Evolutionary conservation across 495 filamentous ascomycete genomes (phyloP), one percentile per base, ranked within the genome.

Genomic region (Cetradonia linearis): DNA sequence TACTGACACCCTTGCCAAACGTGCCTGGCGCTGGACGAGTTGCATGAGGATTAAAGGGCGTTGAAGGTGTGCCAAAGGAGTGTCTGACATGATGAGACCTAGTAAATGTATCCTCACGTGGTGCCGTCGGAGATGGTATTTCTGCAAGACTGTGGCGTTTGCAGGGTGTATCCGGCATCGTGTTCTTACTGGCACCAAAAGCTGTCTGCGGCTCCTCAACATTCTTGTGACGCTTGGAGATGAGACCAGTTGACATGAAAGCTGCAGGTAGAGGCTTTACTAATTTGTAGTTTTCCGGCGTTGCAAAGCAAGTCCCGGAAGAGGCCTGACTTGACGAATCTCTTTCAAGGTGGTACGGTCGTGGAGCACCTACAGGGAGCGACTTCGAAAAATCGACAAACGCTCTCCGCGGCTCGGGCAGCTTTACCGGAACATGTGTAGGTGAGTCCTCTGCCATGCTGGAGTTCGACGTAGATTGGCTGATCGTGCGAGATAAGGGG

Each of bases 121-220:
- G 66, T 5, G 73, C 69, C 16, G 80, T 80, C 3, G 83, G 80
- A 28, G 78, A 81, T 20, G 86, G 80, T 53, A 83, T 73, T 70
- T 87, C 83, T 56, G 84, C 68, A 69, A 82, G 84, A 49, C 76
- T 74, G 31, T 81, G 80, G 66, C 89, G 85, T 76, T 97, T 98
- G 73, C 93, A 97, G 9, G 93, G 93, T 18, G 93, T 98, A 68
- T 97, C 93, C 0, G 94, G 93, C 80, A 93, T 88, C 36, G 74
- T 71, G 31, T 64, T 68, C 60, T 78, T 80, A 67, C 76, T 80
- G 13, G 70, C 74, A 34, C 71, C 70, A 23, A 71, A 62, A 30
- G 61, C 60, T 36, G 66, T 72, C 53, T 76, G 74, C 34, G 76
- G 73, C 14, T 81, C 75, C 47, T 85, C 81, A 3, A 76, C 76